Evolutionary conservation across 2,329 filamentous ascomycete species (phyloP), one percentile per base, ranked within the genome.

Genomic region (Lojkania enalia): DNA sequence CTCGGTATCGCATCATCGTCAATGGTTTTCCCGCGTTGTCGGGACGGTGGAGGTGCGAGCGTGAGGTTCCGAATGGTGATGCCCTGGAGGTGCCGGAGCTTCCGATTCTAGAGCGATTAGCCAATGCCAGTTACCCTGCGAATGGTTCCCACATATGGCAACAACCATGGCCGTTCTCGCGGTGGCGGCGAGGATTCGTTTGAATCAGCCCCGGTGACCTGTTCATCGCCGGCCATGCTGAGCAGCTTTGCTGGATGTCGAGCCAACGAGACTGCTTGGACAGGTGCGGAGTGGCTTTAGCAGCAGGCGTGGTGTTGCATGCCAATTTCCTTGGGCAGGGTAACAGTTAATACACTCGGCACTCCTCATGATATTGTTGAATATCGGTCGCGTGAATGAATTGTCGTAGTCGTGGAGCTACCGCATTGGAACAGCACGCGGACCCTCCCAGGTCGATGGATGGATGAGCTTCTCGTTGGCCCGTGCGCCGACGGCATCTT

Each of bases 51-150:
- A 76, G 18, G 75, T 76, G 55, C 55, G n/a, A 96, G 84, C 50
- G 83, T 84, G 32, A 96, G 77, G 69, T 96, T 96, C 46, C 92
- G 88, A 39, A 96, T 74, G 44, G 88, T 92, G 57, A 97, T 83
- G 55, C 89, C 90, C 60, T 88, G 85, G 3, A 96, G 80, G 74
- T 96, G 91, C 42, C 92, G 85, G 41, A 97, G 78, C 68, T 87
- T 90, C 67, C 90, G 88, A 69, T 96, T 96, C 78, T 94, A 57
- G 16, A 1, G 13, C 18, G 27, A 35, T 52, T 21, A 52, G 47
- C 33, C 13, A 33, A 37, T 19, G 37, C 14, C 20, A 21, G 19
- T 38, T 9, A 13, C 20, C 27, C 9, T 12, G 19, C 12, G 15
- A 16, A 20, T 27, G 13, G 31, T 6, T 35, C 60, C 18, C 46